Base-by-base conservation (phyloP, 768 basidiomycete species). In the Kwoniella bestiolae region DNA sequence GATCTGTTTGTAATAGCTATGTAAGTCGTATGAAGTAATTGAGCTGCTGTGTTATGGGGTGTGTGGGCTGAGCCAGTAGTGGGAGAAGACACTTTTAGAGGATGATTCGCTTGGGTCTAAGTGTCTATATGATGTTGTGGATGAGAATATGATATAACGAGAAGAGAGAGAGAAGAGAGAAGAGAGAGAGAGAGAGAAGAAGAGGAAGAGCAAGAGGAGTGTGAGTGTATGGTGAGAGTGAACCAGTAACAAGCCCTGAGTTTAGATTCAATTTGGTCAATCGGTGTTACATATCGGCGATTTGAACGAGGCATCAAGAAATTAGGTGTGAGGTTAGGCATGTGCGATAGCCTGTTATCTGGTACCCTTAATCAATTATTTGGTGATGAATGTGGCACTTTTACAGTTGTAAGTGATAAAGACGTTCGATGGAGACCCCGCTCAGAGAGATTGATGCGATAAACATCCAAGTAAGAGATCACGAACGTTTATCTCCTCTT, bases 1-100 rank as follows among this genome's bases (percentile, higher is more conserved):
- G 28, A 63, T 60, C 3, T 50, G 25, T 21, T 63, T 71, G 56
- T 71, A 70, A 49, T 50, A 47, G 57, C 56, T 59, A 47, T 65
- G 47, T 51, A 55, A 35, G 52, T 61, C 5, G 18, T 63, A 28
- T 51, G 49, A 53, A 56, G 50, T 31, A 25, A 63, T 35, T 41
- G 38, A 29, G 45, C 25, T 55, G 44, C 21, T 29, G 41, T 21
- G 3, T 23, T 21, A 16, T n/a, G 26, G 32, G 21, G 26, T 28
- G 47, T n/a, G 51, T 50, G 18, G 62, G 49, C 63, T 56, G 50
- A 60, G 66, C 50, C 61, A 46, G 47, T 18, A 29, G 31, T 28
- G 45, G 1, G 28, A 18, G 8, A 3, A 28, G 35, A 56, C 16
- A 47, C 34, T 29, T 63, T 41, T 45, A 34, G 26, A 55, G 12